Conservation (phyloP, 2,329 filamentous ascomycete species). For the Talaromyces funiculosus region DNA sequence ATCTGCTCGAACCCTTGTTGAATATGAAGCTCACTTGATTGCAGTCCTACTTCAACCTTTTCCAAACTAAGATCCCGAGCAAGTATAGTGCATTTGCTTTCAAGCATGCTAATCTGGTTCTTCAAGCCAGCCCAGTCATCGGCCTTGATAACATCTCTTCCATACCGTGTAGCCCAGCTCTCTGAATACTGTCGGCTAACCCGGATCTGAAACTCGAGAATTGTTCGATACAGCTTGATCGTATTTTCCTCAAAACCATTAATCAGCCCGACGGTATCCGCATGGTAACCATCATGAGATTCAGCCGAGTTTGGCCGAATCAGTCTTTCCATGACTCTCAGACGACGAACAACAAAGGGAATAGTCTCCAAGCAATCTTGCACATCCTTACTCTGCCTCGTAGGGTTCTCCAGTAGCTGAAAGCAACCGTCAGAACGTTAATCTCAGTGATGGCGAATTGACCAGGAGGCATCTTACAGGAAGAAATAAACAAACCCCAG, state of each 20-base stretch:
- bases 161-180: neutral
- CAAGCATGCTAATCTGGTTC: neutral
- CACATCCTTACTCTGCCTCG: neutral
- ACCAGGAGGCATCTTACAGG: neutral
- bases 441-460: neutral
- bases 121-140: neutral
- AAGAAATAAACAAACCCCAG: conserved; percentile 1
- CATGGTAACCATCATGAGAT: neutral
- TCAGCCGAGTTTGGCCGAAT: neutral
- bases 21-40: neutral
- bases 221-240: neutral
- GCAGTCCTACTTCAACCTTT: neutral
- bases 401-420: neutral
- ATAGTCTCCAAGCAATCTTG: conserved; percentile 4
- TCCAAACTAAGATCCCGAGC: neutral
- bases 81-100: neutral
- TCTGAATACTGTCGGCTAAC: neutral
- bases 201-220: neutral
- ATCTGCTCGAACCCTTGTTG: neutral
- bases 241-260: neutral
- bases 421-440: neutral
- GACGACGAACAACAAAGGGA: neutral
- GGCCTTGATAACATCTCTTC: neutral
- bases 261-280: neutral
- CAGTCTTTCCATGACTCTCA: conserved; percentile 4